Base-by-base conservation (phyloP, 129 eudicot species). In the Oenanthe sinensis region DNA sequence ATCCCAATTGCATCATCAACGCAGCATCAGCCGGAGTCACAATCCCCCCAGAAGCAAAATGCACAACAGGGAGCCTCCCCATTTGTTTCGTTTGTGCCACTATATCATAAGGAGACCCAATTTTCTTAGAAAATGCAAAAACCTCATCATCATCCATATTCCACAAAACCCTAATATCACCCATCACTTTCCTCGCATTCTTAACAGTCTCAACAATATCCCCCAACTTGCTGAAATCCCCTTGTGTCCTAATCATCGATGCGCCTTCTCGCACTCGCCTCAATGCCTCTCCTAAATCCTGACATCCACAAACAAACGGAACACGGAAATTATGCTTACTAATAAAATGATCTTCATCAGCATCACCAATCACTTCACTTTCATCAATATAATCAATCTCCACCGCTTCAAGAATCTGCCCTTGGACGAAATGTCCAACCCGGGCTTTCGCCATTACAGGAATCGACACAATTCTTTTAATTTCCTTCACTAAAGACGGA, bases 1-100 rank as follows among this genome's bases (percentile, higher is more conserved):
- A 90, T 0, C 98, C 97, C 60, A 74, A 24, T 46, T 74, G 77
- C 77, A 74, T 74, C 60, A 74, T 46, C 36, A 74, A 48, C 5
- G 77, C 77, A 8, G 77, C 77, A 46, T 74, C 77, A 45, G 77
- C 77, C 5, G 77, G 60, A 4, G 77, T 95, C 55, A 81, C 85
- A 22, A 95, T 90, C 30, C 98, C 98, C 13, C 98, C 97, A 39
- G 92, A 83, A 3, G 98, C 98, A 74, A 90, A 94, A 87, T 94
- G 97, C 80, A 91, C 92, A 78, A 91, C 98, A 13, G 98, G 98
- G 22, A 95, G 87, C 87, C 98, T 70, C 1, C 92, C 89, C 93
- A 91, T 87, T 45, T 95, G 97, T 86, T 91, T 95, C 5, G 96
- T 87, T 40, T 91, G 98, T 3, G 89, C 97, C 26, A 92, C 89